phyloP scores from a whole-genome alignment of 1,284 basidiomycete genomes.

The Lignosus rhinocerotis region DNA sequence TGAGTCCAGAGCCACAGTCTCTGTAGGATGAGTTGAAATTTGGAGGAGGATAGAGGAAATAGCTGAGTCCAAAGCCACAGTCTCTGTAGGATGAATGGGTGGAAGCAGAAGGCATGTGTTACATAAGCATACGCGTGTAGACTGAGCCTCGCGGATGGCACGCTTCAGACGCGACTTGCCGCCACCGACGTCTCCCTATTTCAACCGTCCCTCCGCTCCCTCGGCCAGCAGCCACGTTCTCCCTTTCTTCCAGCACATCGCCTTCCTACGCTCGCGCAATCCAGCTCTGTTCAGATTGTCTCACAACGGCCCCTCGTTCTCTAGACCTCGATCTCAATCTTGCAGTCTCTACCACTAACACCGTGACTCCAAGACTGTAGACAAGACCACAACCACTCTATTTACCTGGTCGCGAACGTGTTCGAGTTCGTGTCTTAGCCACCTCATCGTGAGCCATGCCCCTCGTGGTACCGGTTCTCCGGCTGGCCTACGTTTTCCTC shows the following conservation, averaged over 20 bases:
- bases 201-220: constrained; percentile 10
- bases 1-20: neutral
- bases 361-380: neutral
- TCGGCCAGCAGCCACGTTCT: constrained; percentile 11
- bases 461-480: constrained; percentile 66
- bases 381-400: neutral
- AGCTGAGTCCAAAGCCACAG: neutral
- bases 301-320: neutral
- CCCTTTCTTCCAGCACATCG: constrained; percentile 1
- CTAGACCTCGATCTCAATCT: neutral
- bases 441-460: constrained; percentile 47
- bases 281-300: neutral
- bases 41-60: neutral
- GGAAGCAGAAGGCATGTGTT: constrained; percentile 10
- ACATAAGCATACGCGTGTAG: constrained; percentile 17
- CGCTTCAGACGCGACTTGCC: constrained; percentile 23
- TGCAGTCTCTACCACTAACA: constrained; percentile 9
- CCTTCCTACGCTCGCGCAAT: neutral
- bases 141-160: constrained; percentile 19
- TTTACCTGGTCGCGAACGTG: constrained; percentile 1
- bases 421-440: constrained; percentile 6
- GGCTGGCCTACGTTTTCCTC: constrained; percentile 67
- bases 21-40: neutral
- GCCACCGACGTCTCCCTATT: constrained; percentile 20
- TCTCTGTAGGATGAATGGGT: neutral